Evolutionary conservation across 2,329 filamentous ascomycete genomes (phyloP), one percentile per base, ranked within the genome.

Genomic region (Botrytis paeoniae): DNA sequence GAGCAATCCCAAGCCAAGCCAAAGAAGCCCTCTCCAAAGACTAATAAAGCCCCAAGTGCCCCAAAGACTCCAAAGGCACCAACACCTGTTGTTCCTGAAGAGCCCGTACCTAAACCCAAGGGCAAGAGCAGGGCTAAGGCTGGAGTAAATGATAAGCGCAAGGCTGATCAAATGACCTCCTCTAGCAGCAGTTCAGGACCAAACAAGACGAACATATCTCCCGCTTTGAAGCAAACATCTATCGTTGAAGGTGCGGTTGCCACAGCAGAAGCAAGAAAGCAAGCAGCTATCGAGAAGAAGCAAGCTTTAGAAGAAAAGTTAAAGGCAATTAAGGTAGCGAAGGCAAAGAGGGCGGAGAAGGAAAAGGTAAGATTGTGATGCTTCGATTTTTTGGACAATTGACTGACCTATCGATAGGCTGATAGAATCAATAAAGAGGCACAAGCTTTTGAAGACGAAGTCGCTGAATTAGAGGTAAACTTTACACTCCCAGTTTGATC

Each of bases 381-480:
- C 43, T 10, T 22, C 39, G 8, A 51, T 29, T 37, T 22, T 59
- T 37, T 3, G 25, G 37, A 39, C 37, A 43, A 39, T 20, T 45
- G 43, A 72, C 16, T 69, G 35, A 66, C 61, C 35, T n/a, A 3
- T 25, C 29, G 54, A 60, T 12, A 73, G 73, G 69, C 57, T 51
- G 45, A 72, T 48, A 64, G 59, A 8, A 63, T 69, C 16, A 65
- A 72, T 35, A 39, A 37, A 59, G 48, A 66, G 37, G 70, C 73
- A 14, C 43, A 74, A 62, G 66, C 57, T 57, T 9, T 75, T 32
- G 74, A 76, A 45, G 39, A 65, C 39, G 66, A 71, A 45, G 74
- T 73, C 70, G 70, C 61, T 8, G 74, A 64, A 35, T 66, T 74
- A 18, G 69, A 76, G 60, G 75, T 75, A 69, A 48, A 43, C 41